A percentile compares a stretch with the other conserved stretches of the same genome.
Conservation (phyloP, 768 basidiomycete genomes). For the Termitomyces heimii region DNA sequence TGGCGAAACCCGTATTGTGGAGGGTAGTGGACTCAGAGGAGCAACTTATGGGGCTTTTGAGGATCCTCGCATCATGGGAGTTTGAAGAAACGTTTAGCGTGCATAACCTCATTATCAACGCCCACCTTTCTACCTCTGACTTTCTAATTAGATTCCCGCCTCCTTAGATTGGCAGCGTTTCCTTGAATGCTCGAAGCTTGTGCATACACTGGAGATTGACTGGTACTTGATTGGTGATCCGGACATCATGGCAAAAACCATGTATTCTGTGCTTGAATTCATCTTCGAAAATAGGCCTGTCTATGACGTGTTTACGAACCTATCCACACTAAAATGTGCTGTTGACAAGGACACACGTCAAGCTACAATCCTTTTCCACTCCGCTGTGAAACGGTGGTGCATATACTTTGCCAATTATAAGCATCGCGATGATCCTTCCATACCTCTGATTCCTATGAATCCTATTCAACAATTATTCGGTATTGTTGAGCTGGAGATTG, state of each 20-base stretch:
- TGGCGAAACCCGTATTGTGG: neutral
- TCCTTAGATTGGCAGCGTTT: neutral
- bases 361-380: neutral
- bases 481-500: neutral
- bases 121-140: neutral
- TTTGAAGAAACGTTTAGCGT: neutral
- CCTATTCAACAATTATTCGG: neutral
- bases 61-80: neutral
- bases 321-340: neutral
- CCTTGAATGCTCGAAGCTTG: neutral
- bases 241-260: neutral
- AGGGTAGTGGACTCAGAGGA: neutral
- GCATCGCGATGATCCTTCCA: neutral
- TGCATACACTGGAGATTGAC: neutral
- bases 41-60: neutral
- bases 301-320: neutral
- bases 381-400: neutral
- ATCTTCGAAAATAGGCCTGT: neutral
- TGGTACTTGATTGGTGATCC: neutral
- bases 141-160: neutral
- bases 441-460: neutral
- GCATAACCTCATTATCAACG: neutral
- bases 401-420: neutral
- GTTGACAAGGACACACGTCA: neutral
- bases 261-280: neutral